phyloP scores from a whole-genome alignment of 495 filamentous ascomycete genomes.

The Annulohypoxylon maeteangense region DNA sequence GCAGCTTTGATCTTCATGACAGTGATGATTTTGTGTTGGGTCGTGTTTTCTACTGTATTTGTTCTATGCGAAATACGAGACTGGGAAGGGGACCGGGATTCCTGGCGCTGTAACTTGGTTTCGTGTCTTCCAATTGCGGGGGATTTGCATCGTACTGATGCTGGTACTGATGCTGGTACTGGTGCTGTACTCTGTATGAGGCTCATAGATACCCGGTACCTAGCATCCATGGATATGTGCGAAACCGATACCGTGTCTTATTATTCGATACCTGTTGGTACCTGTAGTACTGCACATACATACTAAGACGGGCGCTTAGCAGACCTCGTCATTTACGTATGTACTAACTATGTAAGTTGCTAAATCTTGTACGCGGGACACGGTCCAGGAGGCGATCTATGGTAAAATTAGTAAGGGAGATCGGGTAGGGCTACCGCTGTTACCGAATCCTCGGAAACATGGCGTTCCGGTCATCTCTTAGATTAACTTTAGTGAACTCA shows the following conservation, averaged over 20 bases:
- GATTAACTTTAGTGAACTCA: conserved; percentile 5
- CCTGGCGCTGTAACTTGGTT: background rate
- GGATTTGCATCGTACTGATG: conserved; percentile 10
- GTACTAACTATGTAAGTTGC: background rate
- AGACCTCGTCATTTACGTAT: no score
- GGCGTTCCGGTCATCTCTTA: conserved; percentile 31
- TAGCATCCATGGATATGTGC: background rate
- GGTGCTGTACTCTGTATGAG: background rate
- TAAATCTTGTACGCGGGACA: conserved; percentile 7
- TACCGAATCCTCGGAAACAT: conserved; percentile 40
- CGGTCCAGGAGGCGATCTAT: conserved; percentile 17
- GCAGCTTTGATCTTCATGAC: background rate
- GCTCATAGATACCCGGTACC: background rate
- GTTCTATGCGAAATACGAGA: conserved; percentile 19
- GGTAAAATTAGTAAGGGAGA: conserved; percentile 15
- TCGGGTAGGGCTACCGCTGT: conserved; percentile 38
- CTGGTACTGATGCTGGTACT: no score
- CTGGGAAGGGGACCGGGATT: conserved; percentile 10
- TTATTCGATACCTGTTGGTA: background rate
- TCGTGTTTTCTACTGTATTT: background rate
- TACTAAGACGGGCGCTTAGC: conserved; percentile 1
- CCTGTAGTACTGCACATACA: background rate
- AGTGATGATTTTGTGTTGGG: background rate
- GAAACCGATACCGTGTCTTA: conserved; percentile 20
- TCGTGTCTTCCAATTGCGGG: conserved; percentile 21